phyloP scores from a whole-genome alignment of 2,329 filamentous ascomycete genomes.

The Colletotrichum siamense region DNA sequence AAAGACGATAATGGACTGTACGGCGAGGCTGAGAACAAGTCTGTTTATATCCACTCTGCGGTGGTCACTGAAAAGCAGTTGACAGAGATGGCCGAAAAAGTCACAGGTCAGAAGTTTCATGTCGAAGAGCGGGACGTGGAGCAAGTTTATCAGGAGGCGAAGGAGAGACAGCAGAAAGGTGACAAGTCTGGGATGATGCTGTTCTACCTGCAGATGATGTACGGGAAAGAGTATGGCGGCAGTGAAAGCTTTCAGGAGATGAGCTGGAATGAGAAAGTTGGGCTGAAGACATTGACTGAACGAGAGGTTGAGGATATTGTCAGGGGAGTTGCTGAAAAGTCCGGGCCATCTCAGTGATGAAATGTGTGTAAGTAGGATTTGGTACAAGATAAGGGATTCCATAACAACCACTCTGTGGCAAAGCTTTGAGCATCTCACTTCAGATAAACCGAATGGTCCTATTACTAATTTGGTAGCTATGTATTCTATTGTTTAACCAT shows the following conservation, averaged over 20 bases:
- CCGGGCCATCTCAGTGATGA: background rate
- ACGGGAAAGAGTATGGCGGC: conserved; percentile 4
- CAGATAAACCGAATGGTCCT: background rate
- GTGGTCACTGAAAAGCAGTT: conserved; percentile 56
- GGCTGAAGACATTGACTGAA: background rate
- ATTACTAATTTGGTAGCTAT: background rate
- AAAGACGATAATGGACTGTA: conserved; percentile 33
- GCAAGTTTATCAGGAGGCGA: background rate
- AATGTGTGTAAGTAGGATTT: accelerated
- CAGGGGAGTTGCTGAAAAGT: background rate
- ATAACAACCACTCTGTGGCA: accelerated
- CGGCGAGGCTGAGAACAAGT: conserved; percentile 55
- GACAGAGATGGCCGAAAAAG: conserved; percentile 34
- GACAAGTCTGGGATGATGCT: background rate
- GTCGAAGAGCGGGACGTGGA: background rate
- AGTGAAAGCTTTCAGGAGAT: conserved; percentile 9
- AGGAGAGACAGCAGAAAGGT: background rate
- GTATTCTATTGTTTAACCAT: background rate
- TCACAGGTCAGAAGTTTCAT: background rate
- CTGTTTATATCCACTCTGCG: conserved; percentile 57
- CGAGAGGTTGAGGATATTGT: background rate
- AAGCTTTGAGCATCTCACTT: background rate
- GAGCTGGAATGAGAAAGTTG: conserved; percentile 12
- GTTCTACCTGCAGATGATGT: conserved; percentile 12
- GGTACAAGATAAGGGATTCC: accelerated